Percentiles rank a stretch among this genome's conserved stretches.
These are phyloP conservation scores for Nannochloropsis salina DNA, from an alignment of 108 stramenopile species.

Conservation along the genomic window DNA sequence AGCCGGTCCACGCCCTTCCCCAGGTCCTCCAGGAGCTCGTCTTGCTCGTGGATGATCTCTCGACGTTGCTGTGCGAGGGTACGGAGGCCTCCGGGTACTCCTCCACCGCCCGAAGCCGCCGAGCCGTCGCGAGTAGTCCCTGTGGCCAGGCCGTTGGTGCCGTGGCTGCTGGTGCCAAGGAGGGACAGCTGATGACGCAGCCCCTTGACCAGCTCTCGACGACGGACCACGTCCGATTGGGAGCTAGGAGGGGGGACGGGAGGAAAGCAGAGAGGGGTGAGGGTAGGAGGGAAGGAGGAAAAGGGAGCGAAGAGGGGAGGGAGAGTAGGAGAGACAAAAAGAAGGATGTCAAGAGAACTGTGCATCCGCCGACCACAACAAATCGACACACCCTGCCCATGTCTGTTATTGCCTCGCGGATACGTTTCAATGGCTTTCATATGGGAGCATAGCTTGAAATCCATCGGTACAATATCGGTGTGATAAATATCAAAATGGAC, in stretches of 20 bases:
- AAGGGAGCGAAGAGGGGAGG: neutral
- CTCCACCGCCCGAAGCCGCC: neutral
- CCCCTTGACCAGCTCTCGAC: neutral
- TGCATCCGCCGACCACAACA: too few species aligned
- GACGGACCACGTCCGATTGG: neutral
- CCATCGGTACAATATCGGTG: too few species aligned
- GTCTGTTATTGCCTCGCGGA: too few species aligned
- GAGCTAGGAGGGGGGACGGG: neutral
- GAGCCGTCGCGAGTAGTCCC: neutral
- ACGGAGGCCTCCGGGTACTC: neutral
- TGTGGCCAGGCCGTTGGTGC: neutral
- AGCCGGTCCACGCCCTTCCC: conserved; percentile 73
- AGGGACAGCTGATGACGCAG: neutral
- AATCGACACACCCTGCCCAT: too few species aligned
- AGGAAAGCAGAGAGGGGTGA: neutral
- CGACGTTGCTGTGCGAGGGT: neutral
- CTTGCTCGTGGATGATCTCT: conserved; percentile 56
- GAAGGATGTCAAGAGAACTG: too few species aligned
- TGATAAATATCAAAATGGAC: too few species aligned
- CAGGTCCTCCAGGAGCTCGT: conserved; percentile 81
- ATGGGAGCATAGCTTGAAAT: too few species aligned
- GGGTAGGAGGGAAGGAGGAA: neutral
- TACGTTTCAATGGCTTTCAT: too few species aligned
- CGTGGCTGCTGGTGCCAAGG: neutral
- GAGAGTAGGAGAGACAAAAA: too few species aligned